Conservation (phyloP, 345 rosid genomes). For the Lenwebbia sp. region DNA sequence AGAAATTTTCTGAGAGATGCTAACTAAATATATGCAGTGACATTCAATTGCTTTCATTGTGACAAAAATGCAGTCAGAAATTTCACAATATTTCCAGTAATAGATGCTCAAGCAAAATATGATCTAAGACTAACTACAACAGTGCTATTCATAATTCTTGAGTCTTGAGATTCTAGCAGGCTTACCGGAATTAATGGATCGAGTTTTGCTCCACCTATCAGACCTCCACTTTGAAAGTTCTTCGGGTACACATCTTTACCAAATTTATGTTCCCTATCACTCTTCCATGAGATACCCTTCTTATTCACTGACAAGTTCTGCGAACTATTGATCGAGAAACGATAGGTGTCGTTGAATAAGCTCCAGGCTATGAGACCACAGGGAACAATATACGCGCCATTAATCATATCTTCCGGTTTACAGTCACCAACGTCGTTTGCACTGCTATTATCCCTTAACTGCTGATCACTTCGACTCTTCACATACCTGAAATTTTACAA, state of each 20-base stretch:
- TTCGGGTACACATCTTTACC: slow-evolving; percentile 69
- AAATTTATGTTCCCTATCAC: slow-evolving; percentile 89
- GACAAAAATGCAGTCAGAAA: neutral
- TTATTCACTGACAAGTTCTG: slow-evolving; percentile 35
- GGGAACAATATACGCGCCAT: slow-evolving; percentile 53
- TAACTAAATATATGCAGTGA: neutral
- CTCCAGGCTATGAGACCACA: slow-evolving; percentile 99
- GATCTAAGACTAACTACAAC: neutral
- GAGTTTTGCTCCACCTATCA: slow-evolving; percentile 54
- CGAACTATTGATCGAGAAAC: slow-evolving; percentile 32
- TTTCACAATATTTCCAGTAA: neutral
- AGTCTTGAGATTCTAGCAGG: neutral
- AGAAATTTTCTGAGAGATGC: neutral
- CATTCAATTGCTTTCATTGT: neutral
- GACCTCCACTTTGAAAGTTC: slow-evolving; percentile 62
- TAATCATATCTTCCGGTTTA: slow-evolving; percentile 48
- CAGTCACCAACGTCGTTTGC: slow-evolving; percentile 34
- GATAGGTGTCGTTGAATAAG: slow-evolving; percentile 85
- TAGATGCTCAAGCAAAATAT: neutral
- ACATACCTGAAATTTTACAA: slow-evolving; percentile 55
- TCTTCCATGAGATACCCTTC: slow-evolving; percentile 80
- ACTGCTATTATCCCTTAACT: slow-evolving; percentile 29
- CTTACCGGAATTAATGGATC: slow-evolving; percentile 49
- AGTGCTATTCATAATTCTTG: neutral
- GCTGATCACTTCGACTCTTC: slow-evolving; percentile 82